phyloP scores from a whole-genome alignment of 306 rosid species.

The Delonix regia region DNA sequence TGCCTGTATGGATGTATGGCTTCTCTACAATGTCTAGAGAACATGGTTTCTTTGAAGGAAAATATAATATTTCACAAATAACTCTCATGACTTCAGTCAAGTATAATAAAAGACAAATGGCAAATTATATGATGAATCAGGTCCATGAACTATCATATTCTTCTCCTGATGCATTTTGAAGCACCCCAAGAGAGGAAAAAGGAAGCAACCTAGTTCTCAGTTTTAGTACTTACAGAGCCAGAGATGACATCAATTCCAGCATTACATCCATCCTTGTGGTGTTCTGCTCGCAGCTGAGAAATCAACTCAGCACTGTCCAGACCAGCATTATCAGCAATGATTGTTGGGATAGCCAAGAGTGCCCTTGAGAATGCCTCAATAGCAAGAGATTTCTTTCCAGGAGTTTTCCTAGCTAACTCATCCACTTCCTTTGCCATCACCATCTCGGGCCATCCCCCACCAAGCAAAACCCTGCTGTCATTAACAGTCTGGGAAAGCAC shows the following conservation, averaged over 20 bases:
- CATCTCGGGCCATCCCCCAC: slow-evolving; percentile 99
- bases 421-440: slow-evolving; percentile 92
- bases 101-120: neutral
- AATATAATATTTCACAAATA: neutral
- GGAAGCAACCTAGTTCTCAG: neutral
- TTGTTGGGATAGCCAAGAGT: slow-evolving; percentile 85
- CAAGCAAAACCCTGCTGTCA: slow-evolving; percentile 93
- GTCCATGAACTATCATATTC: neutral
- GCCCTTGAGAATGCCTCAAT: slow-evolving; percentile 95
- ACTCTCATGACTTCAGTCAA: neutral
- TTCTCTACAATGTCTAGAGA: neutral
- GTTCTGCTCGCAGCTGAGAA: slow-evolving; percentile 95
- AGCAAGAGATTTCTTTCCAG: slow-evolving; percentile 96
- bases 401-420: slow-evolving; percentile 86
- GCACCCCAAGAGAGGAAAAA: neutral
- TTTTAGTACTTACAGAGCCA: slow-evolving; percentile 75
- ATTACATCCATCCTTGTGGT: slow-evolving; percentile 81
- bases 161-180: neutral
- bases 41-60: neutral
- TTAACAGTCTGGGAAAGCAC: slow-evolving; percentile 94
- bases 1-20: neutral
- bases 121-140: neutral
- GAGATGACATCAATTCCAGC: slow-evolving; percentile 93
- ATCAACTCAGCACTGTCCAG: slow-evolving; percentile 96
- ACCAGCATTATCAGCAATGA: slow-evolving; percentile 97